Evolutionary conservation across 805 yeast species (phyloP), one percentile per base, ranked within the genome.

Genomic region (Limtongia smithiae): DNA sequence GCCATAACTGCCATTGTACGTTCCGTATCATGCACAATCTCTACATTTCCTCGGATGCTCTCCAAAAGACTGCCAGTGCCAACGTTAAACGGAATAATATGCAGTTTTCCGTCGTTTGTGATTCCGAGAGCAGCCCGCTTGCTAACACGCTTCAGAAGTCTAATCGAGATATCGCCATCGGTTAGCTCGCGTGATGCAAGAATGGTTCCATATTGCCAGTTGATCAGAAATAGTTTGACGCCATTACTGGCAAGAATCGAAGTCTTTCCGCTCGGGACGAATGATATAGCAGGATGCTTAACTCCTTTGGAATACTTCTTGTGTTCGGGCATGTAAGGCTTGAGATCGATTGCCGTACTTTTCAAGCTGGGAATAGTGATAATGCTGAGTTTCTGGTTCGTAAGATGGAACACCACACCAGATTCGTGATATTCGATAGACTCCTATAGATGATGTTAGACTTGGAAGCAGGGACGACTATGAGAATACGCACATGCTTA

Each of bases 11-110:
- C 17, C 35, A 4, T 2, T 22, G 8, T 22, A 30, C 12, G n/a
- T 8, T 28, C 38, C 44, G 24, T n/a, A n/a, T n/a, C n/a, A n/a
- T n/a, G n/a, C n/a, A 52, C 30, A 18, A 30, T 40, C 39, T 35
- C 43, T 12, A 46, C 48, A 3, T 37, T 47, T n/a, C 55, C 57
- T 3, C 53, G 42, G 3, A 52, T 37, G 21, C 54, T 46, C 28
- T 54, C 58, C n/a, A 54, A 41, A 14, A 54, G 28, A 25, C 37
- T 46, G 4, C 55, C 58, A 14, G 45, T 28, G 12, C 58, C 47
- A n/a, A 51, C 52, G 8, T 6, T 28, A 31, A 39, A 54, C 12
- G 44, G 20, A 11, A 54, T 41, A 11, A 51, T 40, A 15, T 42
- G 47, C n/a, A 54, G 37, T 11, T 39, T 27, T 2, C 53, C 46